Base-by-base conservation (phyloP, 1,284 basidiomycete species). In the Mycosarcoma mackinlayi region DNA sequence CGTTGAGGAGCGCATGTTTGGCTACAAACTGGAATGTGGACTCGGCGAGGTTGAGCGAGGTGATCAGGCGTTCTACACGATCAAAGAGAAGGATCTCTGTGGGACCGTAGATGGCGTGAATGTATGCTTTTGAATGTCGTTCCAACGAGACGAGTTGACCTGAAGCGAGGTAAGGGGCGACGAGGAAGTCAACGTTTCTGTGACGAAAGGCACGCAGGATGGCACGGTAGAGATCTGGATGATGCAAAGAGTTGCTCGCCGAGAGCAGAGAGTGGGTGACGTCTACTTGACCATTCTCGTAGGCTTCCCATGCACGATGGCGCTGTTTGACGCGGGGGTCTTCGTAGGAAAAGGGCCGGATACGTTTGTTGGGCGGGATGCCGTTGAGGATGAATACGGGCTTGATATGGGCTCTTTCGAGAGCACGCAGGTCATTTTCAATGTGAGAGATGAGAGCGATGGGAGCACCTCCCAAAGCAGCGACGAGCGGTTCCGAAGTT, bases 371-470 rank as follows among this genome's bases (percentile, higher is more conserved):
- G 21, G 74, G 76, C 21, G 74, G 71, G 18, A 81, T 63, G 14
- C 95, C 95, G 38, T 92, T 89, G 84, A 98, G 96, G 47, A 99
- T 93, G 80, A 98, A 97, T 31, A 99, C 93, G 24, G 95, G 96
- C 83, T 96, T 97, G 86, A 98, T 95, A 70, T 88, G 90, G 41
- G 91, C 86, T 84, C 90, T 91, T 87, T 97, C 94, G 77, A 98
- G 89, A 9, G 88, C 86, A 46, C 94, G 91, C 46, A 98, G 86
- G 86, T 98, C 94, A 31, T 89, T 86, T 85, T 97, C 94, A 83
- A 98, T 94, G 65, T 92, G 90, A 18, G 72, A 57, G 54, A 78
- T 77, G 41, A 84, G 69, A 4, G 81, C 80, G 56, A 97, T 87
- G 2, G 94, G 94, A 7, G 93, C 87, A 31, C 95, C 95, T 33